Evolutionary conservation across 1,284 basidiomycete species (phyloP), one percentile per base, ranked within the genome.

Genomic region (Pholiota adiposa): DNA sequence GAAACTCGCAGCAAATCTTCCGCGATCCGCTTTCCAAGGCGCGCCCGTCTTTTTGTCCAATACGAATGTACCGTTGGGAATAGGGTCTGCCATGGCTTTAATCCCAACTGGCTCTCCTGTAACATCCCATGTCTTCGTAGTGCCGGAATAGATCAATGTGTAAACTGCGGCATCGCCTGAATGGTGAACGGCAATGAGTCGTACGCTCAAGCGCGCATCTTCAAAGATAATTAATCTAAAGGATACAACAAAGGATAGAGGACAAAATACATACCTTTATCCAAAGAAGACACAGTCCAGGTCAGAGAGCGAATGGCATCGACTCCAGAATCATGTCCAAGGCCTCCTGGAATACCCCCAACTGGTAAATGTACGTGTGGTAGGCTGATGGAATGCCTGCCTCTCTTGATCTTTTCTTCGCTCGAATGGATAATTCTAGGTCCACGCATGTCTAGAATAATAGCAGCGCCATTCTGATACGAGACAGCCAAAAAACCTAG

Each of bases 401-500:
- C 48, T 61, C 62, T 69, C 62, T 71, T 67, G 62, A 70, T 51
- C 62, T 64, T 55, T 59, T 63, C n/a, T n/a, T n/a, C 63, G 56
- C 67, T 65, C 36, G 73, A 70, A n/a, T 78, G 64, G 18, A 93
- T 82, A 11, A 94, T 76, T 7, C 79, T 79, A 0, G 91, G 91
- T 0, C 84, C 88, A 23, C 90, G 81, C 80, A 93, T 81, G 69
- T 94, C 89, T 18, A 93, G 70, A 31, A 94, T 74, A 23, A 84
- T 75, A 18, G 94, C 61, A 2, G 82, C 78, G 2, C 86, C 87
- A 54, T 83, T 82, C 4, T 73, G 70, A 69, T 89, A 93, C 1
- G 87, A 85, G 1, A 87, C 79, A 0, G 92, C 89, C 38, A 93
- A 74, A 70, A 95, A 92, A 2, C 92, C 92, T 92, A 46, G 21